Conservation (phyloP, 2,329 filamentous ascomycete genomes). For the Nothopassalora personata region DNA sequence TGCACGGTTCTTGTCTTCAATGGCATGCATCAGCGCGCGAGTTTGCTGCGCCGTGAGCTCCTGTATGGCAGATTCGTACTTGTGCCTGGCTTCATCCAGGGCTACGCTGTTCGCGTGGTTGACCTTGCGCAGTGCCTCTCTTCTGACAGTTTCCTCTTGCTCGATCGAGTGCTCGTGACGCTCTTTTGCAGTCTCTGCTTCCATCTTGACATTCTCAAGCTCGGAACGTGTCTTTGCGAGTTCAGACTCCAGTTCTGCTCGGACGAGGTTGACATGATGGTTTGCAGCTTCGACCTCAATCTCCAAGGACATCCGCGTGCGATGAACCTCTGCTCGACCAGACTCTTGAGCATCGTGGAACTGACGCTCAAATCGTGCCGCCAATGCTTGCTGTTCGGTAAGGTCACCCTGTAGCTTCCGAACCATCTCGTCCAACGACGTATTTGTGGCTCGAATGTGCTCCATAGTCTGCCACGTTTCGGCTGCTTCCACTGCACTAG, state of each 20-base stretch:
- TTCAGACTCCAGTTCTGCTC: slow-evolving; percentile 76
- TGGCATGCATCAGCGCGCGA: slow-evolving; percentile 39
- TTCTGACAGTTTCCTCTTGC: slow-evolving; percentile 67
- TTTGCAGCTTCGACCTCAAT: slow-evolving; percentile 77
- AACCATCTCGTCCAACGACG: slow-evolving; percentile 26
- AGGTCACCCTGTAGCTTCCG: slow-evolving; percentile 51
- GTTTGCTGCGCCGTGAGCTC: slow-evolving; percentile 58
- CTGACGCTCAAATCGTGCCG: slow-evolving; percentile 69
- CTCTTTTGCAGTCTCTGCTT: slow-evolving; percentile 73
- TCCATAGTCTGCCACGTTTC: slow-evolving; percentile 71
- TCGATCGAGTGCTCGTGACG: slow-evolving; percentile 80
- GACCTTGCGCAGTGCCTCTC: slow-evolving; percentile 52
- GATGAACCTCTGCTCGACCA: slow-evolving; percentile 72
- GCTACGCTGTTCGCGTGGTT: slow-evolving; percentile 49
- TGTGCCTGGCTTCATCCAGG: slow-evolving; percentile 53
- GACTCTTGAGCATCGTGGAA: slow-evolving; percentile 78
- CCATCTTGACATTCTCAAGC: slow-evolving; percentile 70
- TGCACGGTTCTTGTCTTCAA: slow-evolving; percentile 74
- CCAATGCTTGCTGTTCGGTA: slow-evolving; percentile 64
- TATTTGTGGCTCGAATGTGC: slow-evolving; percentile 24
- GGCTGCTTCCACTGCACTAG: slow-evolving; percentile 66
- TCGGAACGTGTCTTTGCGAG: slow-evolving; percentile 66
- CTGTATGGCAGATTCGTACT: slow-evolving; percentile 43
- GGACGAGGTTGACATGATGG: slow-evolving; percentile 76
- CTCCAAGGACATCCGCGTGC: slow-evolving; percentile 72